A percentile compares a stretch with the other conserved stretches of the same genome.
phyloP scores from a whole-genome alignment of 345 rosid species.

The Mangifera indica region DNA sequence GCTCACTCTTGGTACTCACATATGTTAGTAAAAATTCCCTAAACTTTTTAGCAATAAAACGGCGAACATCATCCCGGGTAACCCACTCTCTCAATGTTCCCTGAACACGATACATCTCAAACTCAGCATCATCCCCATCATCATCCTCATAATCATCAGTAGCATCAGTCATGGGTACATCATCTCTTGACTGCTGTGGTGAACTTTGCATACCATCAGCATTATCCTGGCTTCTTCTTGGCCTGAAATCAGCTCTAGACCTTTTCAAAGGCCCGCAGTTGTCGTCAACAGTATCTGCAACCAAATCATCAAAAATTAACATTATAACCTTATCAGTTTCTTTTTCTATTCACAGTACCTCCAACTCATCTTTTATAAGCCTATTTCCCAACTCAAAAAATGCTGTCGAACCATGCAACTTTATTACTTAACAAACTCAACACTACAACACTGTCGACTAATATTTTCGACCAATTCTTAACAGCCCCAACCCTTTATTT shows the following conservation, averaged over 20 bases:
- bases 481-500: no score
- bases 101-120: constrained; percentile 90
- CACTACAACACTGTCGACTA: no score
- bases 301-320: constrained; percentile 12
- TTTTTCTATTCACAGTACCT: neutral
- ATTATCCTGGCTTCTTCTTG: constrained; percentile 61
- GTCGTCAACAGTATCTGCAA: constrained; percentile 78
- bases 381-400: neutral
- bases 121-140: constrained; percentile 76
- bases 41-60: constrained; percentile 87
- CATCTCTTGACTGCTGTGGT: constrained; percentile 67
- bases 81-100: constrained; percentile 98
- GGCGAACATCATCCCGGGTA: constrained; percentile 91
- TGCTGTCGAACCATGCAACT: neutral
- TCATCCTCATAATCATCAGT: constrained; percentile 81
- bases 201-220: constrained; percentile 77
- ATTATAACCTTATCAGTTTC: neutral
- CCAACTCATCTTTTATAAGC: neutral
- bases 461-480: no score
- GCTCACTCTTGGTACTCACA: constrained; percentile 64
- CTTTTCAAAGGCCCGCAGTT: constrained; percentile 82
- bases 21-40: constrained; percentile 80
- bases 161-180: constrained; percentile 90
- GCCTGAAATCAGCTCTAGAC: constrained; percentile 64
- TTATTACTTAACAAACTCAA: no score